phyloP scores from a whole-genome alignment of 208 protist genomes.

The Wallacemonas sp. region DNA sequence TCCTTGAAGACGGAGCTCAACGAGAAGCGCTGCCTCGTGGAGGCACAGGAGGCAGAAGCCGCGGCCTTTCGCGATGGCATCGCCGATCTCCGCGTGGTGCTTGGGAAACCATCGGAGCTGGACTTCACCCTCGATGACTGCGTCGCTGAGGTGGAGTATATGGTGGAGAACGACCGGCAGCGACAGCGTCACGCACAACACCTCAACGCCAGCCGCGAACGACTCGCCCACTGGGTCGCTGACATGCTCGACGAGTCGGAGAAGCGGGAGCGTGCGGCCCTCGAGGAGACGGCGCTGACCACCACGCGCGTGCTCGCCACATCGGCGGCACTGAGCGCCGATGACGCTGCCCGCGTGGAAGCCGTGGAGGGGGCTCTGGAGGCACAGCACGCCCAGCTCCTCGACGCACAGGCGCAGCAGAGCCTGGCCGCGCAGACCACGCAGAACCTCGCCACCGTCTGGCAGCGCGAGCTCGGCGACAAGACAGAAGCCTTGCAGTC shows the following conservation, averaged over 20 bases:
- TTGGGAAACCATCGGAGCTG: conserved; percentile 54
- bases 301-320: conserved; percentile 17
- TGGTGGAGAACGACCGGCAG: conserved; percentile 19
- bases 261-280: conserved; percentile 11
- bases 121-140: conserved; percentile 38
- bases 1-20: conserved; percentile 52
- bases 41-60: conserved; percentile 44
- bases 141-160: conserved; percentile 37
- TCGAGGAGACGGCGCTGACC: conserved; percentile 3
- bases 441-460: not conserved
- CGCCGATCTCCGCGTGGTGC: conserved; percentile 29
- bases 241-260: not conserved
- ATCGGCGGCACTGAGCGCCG: not conserved
- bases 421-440: not conserved
- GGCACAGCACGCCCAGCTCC: not conserved
- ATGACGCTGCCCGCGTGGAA: not conserved
- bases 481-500: no score
- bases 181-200: conserved; percentile 7
- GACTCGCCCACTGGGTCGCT: not conserved
- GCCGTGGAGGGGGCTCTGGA: not conserved
- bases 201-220: not conserved
- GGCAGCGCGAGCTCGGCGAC: not conserved
- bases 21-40: conserved; percentile 56
- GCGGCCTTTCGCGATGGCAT: conserved; percentile 37
- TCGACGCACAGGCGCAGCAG: not conserved